Evolutionary conservation across 2,329 filamentous ascomycete genomes (phyloP).

Genomic region (Malbranchea zuffiana): DNA sequence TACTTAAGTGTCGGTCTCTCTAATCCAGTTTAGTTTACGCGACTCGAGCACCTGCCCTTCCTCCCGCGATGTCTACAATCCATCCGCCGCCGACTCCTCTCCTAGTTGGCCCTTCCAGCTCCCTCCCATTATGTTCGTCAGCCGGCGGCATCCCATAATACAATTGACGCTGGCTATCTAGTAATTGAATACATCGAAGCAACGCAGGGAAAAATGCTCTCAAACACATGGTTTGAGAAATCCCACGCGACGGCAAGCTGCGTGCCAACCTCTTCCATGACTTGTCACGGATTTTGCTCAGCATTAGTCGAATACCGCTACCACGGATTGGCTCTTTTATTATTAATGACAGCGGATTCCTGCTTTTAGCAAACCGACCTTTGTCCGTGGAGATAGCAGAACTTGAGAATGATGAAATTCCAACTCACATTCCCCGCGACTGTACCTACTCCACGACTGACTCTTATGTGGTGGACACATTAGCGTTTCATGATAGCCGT

Average conservation of each 20-base stretch:
- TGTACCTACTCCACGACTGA: constrained; percentile 20
- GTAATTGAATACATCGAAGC: constrained; percentile 18
- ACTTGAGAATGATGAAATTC: constrained; percentile 21
- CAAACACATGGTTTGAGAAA: constrained; percentile 16
- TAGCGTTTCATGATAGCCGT: constrained; percentile 21
- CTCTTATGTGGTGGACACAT: constrained; percentile 20
- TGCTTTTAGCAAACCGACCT: constrained; percentile 20
- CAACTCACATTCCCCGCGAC: constrained; percentile 18
- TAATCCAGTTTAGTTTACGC: neutral
- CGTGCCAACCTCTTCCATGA: constrained; percentile 17
- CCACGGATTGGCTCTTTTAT: constrained; percentile 27
- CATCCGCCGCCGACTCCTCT: neutral
- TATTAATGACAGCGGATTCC: constrained; percentile 20
- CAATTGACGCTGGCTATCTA: constrained; percentile 13
- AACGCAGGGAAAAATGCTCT: constrained; percentile 18
- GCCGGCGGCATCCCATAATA: neutral
- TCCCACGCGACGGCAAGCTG: constrained; percentile 11
- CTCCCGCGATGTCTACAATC: constrained; percentile 2
- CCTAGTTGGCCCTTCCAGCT: constrained; percentile 2
- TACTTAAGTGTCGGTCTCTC: neutral
- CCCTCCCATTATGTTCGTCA: constrained; percentile 4
- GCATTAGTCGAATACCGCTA: constrained; percentile 17
- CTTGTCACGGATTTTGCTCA: constrained; percentile 16
- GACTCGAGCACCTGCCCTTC: constrained; percentile 1
- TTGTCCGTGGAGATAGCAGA: constrained; percentile 19